Percentiles rank a stretch among this genome's conserved stretches.
phyloP scores from a whole-genome alignment of 2,329 filamentous ascomycete species.

The Neurospora sp. region DNA sequence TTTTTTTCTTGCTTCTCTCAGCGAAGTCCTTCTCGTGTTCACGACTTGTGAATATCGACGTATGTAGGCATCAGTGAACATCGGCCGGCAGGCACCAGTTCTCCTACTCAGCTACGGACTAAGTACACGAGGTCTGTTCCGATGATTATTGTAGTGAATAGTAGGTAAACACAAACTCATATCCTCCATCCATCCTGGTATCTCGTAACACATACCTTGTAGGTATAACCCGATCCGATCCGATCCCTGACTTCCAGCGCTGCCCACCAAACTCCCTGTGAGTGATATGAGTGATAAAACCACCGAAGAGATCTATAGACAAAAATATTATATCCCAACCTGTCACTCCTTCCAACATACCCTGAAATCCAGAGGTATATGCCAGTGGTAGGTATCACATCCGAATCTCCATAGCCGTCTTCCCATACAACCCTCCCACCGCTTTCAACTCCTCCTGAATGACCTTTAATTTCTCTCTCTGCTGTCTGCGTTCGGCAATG shows the following conservation, averaged over 20 bases:
- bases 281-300: neutral
- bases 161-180: neutral
- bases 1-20: neutral
- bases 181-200: neutral
- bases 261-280: neutral
- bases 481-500: slow-evolving; percentile 17
- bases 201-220: neutral
- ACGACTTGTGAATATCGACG: too few relatives aligned
- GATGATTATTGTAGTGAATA: neutral
- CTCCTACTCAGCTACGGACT: too few relatives aligned
- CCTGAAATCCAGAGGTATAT: neutral
- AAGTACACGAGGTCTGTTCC: neutral
- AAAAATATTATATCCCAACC: neutral
- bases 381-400: slow-evolving; percentile 1
- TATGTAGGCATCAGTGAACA: too few relatives aligned
- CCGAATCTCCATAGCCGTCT: slow-evolving; percentile 15
- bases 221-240: neutral
- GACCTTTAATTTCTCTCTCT: slow-evolving; percentile 14
- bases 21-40: too few relatives aligned
- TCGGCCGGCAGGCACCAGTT: too few relatives aligned
- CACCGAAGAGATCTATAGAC: neutral
- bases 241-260: neutral
- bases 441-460: slow-evolving; percentile 21
- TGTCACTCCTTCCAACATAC: neutral
- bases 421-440: slow-evolving; percentile 14